Evolutionary conservation across 495 filamentous ascomycete genomes (phyloP).

Genomic region (Podospora pseudoanserina): DNA sequence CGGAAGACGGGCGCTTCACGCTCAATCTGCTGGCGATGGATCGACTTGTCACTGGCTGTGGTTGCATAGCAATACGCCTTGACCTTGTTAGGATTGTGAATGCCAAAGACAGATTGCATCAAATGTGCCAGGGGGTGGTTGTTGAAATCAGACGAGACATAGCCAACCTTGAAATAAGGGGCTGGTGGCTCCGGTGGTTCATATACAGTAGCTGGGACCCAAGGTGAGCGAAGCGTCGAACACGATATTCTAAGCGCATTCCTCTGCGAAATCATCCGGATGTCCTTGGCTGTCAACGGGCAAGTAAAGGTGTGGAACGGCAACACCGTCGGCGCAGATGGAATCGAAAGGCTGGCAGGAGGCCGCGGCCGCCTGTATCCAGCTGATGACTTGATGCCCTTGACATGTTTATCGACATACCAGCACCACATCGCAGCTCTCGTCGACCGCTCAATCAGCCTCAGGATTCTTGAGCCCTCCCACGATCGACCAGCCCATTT

Average conservation of each 20-base stretch:
- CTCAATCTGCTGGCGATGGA: constrained; percentile 92
- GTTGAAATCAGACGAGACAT: constrained; percentile 98
- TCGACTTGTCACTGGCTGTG: constrained; percentile 83
- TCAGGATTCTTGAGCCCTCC: constrained; percentile 86
- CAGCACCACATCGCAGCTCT: constrained; percentile 74
- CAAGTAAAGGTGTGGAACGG: constrained; percentile 99
- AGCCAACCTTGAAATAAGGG: constrained; percentile 84
- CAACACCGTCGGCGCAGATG: constrained; percentile 88
- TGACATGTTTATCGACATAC: constrained; percentile 81
- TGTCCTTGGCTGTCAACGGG: constrained; percentile 87
- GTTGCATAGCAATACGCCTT: constrained; percentile 97
- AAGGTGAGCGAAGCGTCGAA: constrained; percentile 77
- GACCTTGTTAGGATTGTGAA: constrained; percentile 70
- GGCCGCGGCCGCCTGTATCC: constrained; percentile 73
- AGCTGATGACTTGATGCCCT: constrained; percentile 52
- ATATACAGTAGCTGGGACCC: constrained; percentile 80
- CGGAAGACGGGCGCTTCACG: constrained; percentile 87
- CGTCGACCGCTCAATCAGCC: constrained; percentile 79
- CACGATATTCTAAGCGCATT: constrained; percentile 92
- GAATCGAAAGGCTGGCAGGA: constrained; percentile 70
- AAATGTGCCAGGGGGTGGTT: constrained; percentile 95
- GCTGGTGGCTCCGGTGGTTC: constrained; percentile 76
- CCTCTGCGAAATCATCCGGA: constrained; percentile 90
- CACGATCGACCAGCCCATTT: constrained; percentile 74
- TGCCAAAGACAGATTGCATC: constrained; percentile 98